Percentiles rank a stretch among this genome's conserved stretches.
These are phyloP conservation scores for Aureobasidium leucospermi DNA, from an alignment of 2,329 filamentous ascomycete species.

Conservation along the genomic window DNA sequence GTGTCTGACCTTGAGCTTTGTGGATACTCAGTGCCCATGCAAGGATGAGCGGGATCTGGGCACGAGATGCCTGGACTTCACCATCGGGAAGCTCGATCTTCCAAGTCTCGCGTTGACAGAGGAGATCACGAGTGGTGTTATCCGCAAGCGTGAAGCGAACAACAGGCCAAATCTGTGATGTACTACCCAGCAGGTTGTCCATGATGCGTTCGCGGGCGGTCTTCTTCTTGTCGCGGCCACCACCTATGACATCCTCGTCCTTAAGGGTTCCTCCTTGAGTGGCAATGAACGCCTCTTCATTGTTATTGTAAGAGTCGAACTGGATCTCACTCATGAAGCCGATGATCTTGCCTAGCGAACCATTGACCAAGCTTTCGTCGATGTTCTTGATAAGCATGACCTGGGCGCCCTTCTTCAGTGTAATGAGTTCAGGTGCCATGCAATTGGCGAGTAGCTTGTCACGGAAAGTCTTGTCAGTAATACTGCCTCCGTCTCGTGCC, in stretches of 20 bases:
- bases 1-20: conserved; percentile 92
- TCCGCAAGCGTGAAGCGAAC: conserved; percentile 78
- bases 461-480: conserved; percentile 57
- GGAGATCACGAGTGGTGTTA: conserved; percentile 65
- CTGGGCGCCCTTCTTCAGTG: conserved; percentile 84
- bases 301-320: conserved; percentile 51
- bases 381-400: conserved; percentile 99
- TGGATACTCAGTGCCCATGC: conserved; percentile 97
- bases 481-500: conserved; percentile 65
- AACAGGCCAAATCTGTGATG: conserved; percentile 62
- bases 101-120: conserved; percentile 85
- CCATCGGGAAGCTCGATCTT: conserved; percentile 96
- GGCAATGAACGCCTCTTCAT: conserved; percentile 49
- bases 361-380: conserved; percentile 88
- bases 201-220: conserved; percentile 44
- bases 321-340: conserved; percentile 67
- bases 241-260: conserved; percentile 28
- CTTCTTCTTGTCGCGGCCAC: conserved; percentile 24
- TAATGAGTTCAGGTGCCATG: conserved; percentile 79
- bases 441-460: conserved; percentile 79
- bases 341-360: conserved; percentile 79
- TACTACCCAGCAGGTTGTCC: conserved; percentile 39
- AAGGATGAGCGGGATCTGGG: conserved; percentile 71
- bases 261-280: conserved; percentile 40
- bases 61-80: conserved; percentile 81